Base-by-base conservation (phyloP, 2,329 filamentous ascomycete species). In the Rugonectria rugulosa region DNA sequence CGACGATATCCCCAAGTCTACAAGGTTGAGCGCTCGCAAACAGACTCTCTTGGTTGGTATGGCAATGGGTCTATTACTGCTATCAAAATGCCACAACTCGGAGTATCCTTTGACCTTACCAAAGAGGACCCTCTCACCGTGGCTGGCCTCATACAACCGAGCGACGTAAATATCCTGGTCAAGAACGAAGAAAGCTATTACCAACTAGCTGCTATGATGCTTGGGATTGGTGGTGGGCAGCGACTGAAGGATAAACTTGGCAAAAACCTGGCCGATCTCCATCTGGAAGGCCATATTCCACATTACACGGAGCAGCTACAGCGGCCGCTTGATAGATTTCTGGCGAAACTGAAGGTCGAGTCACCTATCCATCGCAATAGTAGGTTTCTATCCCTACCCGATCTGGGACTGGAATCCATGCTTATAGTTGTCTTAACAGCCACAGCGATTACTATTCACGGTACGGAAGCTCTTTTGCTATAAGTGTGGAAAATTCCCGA, bases 171-270 rank as follows among this genome's bases (percentile, higher is more conserved):
- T 12, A 49, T 49, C 15, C 46, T 49, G 4, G 17, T 23, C 10
- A 26, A 49, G 29, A 21, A 24, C 6, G 34, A 40, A 6, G 46
- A 49, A 10, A 36, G 36, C 5, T 49, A 31, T 17, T 49, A 41
- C 12, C 46, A 41, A 6, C 19, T 49, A 15, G 46, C 41, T 14
- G 46, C 46, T 6, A 49, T 49, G 46, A 49, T 49, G 46, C 46
- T 49, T 17, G 46, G 46, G 14, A 49, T 49, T 32, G 46, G 46
- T 20, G 46, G 46, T 5, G 46, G 46, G 6, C 36, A 49, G 14
- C 34, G 46, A 14, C 20, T 49, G 12, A 49, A 49, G 21, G 46
- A 49, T 6, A 49, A 49, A 15, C 46, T 49, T 7, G 46, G 46
- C 17, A 49, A 27, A 10, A 15, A 31, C 24, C 46, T 49, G 8